Evolutionary conservation across 1,284 basidiomycete species (phyloP), one percentile per base, ranked within the genome.

Genomic region (Ceratobasidium theobromae): DNA sequence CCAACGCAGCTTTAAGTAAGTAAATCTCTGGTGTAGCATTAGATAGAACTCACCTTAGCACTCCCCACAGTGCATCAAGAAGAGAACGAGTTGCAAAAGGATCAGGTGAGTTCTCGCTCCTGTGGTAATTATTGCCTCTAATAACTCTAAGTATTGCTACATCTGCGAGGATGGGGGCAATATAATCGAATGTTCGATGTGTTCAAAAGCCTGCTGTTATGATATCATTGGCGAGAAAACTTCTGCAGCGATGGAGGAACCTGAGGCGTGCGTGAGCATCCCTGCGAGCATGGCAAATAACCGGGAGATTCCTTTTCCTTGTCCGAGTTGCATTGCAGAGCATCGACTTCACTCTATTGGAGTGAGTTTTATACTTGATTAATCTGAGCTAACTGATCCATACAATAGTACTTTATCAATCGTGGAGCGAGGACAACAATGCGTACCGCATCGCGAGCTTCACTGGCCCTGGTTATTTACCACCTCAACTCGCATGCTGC

Each of bases 121-220:
- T 16, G 6, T 38, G 8, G 35, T 38, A 16, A 38, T 38, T 6
- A 38, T 16, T 38, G 35, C 8, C 35, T n/a, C 35, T 38, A 8
- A 38, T 45, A 6, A 45, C 6, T 45, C 18, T 5, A 11, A 60
- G 55, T 48, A 60, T 8, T 60, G 55, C 16, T 60, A 46, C 12
- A 48, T 60, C 6, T 60, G 55, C 18, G 55, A 60, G n/a, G 55
- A 60, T 25, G 55, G 55, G 8, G 55, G 55, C 1, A 11, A 33
- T 5, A 38, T 60, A 6, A 21, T 60, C n/a, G 55, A 60, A n/a
- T 60, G 55, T 12, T 33, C 18, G 5, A 11, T 21, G 12, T 60
- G 55, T 18, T 18, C n/a, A 1, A 45, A 45, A 18, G 30, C n/a
- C 4, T 60, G 41, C 43, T 60, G 55, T 21, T 48, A 60, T 45